These are phyloP conservation scores for Aspergillus chevalieri DNA, from an alignment of 2,329 filamentous ascomycete genomes.

Conservation along the genomic window DNA sequence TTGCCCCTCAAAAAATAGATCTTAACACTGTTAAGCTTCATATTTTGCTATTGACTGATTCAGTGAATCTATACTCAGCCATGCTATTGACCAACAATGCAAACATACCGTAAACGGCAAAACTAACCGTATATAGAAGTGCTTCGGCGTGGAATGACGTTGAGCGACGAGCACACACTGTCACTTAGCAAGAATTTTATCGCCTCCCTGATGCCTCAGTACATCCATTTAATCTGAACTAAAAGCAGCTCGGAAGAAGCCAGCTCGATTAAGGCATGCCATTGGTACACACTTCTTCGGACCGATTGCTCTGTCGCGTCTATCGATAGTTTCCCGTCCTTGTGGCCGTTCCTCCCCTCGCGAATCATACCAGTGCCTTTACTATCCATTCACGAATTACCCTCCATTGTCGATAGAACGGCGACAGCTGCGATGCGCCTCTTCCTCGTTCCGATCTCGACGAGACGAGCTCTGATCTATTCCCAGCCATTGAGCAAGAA, in stretches of 20 bases:
- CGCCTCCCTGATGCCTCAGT: neutral
- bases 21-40: too few relatives aligned
- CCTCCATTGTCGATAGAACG: neutral
- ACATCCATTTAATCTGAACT: neutral
- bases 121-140: neutral
- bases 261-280: constrained; percentile 16
- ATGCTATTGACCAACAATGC: neutral
- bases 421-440: constrained; percentile 64
- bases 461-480: constrained; percentile 83
- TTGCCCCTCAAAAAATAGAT: too few relatives aligned
- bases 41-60: neutral
- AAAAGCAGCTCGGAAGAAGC: neutral
- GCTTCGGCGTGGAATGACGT: constrained; percentile 19
- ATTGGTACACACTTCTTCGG: constrained; percentile 11
- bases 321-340: constrained; percentile 16
- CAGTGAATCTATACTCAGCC: neutral
- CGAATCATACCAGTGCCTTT: constrained; percentile 3
- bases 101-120: neutral
- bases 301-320: constrained; percentile 13
- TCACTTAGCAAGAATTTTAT: neutral
- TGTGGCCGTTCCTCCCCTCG: constrained; percentile 6
- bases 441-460: constrained; percentile 89
- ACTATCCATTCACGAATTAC: neutral
- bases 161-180: constrained; percentile 1
- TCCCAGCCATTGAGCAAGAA: constrained; percentile 67